Base-by-base conservation (phyloP, 768 basidiomycete species). In the Suillus alpinus region DNA sequence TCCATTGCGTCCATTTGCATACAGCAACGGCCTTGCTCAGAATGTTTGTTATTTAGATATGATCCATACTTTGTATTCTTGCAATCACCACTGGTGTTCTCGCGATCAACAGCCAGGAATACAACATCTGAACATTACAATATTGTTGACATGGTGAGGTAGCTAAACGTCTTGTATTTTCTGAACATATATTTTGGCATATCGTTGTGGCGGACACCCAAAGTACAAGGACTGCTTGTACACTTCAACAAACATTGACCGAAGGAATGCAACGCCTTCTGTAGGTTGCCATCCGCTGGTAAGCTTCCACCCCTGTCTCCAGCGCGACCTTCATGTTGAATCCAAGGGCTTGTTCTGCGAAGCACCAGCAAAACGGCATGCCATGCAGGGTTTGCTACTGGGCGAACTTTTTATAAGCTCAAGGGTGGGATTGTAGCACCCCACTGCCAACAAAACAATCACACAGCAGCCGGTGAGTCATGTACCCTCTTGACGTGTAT, bases 171-270 rank as follows among this genome's bases (percentile, higher is more conserved):
- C 37, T 55, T 55, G 53, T 55, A 55, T 29, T 55, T 39, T 39
- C 5, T 29, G 37, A 36, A 20, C 4, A 7, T 36, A 7, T 32
- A 36, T 36, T 34, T 55, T 9, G 52, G 12, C 32, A 20, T 23
- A 10, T 4, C 23, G 44, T 46, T 46, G 44, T n/a, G 29, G 29
- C 5, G 16, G 18, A 5, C 18, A 31, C 37, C 14, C 37, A 58
- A 59, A 64, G 50, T 67, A 75, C 71, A 70, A 73, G 63, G 53
- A 20, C 47, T 1, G 52, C 65, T 74, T 73, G 66, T 73, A 59
- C 56, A 37, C 26, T n/a, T 36, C 20, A 23, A 18, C 44, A 56
- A 4, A 50, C 20, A 55, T 40, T 16, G 2, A 14, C 29, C 12
- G 7, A n/a, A 39, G 6, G 34, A 23, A 62, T 49, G 46, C 57